Base-by-base conservation (phyloP, 345 rosid species). In the Citrus reticulata region DNA sequence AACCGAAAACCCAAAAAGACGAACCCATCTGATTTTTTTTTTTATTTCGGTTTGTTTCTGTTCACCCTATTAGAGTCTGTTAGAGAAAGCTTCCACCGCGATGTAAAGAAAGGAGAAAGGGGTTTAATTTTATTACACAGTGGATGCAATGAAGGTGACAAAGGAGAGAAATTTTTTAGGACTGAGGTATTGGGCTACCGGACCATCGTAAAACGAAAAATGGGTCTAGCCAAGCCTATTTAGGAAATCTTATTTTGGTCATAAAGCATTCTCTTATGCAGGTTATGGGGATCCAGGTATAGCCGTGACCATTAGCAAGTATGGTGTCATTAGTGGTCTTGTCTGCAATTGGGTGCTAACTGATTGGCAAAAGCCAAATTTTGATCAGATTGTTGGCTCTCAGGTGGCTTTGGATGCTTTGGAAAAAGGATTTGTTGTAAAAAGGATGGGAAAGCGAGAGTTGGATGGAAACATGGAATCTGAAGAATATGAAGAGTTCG, bases 341-440 rank as follows among this genome's bases (percentile, higher is more conserved):
- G 61, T 85, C 27, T 78, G 78, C 49, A 55, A 60, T 49, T 72
- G 84, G 83, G 78, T 78, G 87, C 78, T 72, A 68, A 55, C 51
- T 7, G 25, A 20, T 37, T 34, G 49, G 7, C 68, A 72, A 72
- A 60, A 63, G 68, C 42, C 70, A 70, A 86, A 74, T 62, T 85
- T 89, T 30, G 85, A 88, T 74, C 78, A 83, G 42, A 83, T 93
- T 69, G 71, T 91, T 62, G 84, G 81, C 34, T 89, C 87, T 25
- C 29, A 75, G 57, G 73, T 9, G 0, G 90, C 85, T 22, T 80
- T 76, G 40, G 84, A 88, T 55, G 89, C 85, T 51, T 73, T 92
- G 84, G 79, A 83, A n/a, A 83, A 84, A 77, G 98, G 97, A 59
- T 92, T 95, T 80, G 81, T 79, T 35, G 94, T 92, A 34, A 87